Evolutionary conservation across 768 basidiomycete species (phyloP).

Genomic region (Boletellus ananiceps): DNA sequence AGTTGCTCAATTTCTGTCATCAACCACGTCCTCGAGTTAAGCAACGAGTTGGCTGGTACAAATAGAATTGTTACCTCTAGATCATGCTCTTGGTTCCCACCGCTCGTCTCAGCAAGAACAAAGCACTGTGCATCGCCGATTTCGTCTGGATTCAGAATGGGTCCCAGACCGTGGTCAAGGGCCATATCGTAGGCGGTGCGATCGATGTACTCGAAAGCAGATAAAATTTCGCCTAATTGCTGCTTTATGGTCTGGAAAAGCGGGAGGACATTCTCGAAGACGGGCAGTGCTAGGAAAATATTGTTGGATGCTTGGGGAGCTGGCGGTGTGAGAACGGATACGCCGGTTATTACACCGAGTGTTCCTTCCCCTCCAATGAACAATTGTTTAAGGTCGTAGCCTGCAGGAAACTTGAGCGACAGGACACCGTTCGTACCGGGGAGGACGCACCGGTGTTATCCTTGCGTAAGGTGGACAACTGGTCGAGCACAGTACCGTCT

Average conservation of each 20-base stretch:
- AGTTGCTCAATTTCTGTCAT: conserved; percentile 74
- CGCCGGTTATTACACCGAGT: conserved; percentile 89
- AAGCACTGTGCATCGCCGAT: conserved; percentile 81
- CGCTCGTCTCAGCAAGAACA: conserved; percentile 91
- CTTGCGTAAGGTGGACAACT: conserved; percentile 86
- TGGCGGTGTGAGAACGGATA: conserved; percentile 89
- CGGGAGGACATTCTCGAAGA: conserved; percentile 81
- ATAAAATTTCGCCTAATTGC: conserved; percentile 89
- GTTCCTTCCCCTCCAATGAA: conserved; percentile 98
- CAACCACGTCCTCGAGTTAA: conserved; percentile 2
- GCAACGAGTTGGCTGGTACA: conserved; percentile 6
- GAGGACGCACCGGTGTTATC: conserved; percentile 83
- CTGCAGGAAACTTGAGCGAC: conserved; percentile 37
- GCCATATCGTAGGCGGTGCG: conserved; percentile 78
- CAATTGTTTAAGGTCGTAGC: conserved; percentile 96
- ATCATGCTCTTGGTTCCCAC: conserved; percentile 88
- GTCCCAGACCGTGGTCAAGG: conserved; percentile 78
- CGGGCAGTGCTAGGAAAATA: conserved; percentile 83
- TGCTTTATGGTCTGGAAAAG: conserved; percentile 78
- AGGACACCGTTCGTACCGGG: neutral
- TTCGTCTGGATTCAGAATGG: conserved; percentile 69
- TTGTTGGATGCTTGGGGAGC: conserved; percentile 83
- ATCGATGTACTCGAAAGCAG: conserved; percentile 97
- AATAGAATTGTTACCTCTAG: conserved; percentile 58
- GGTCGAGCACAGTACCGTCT: conserved; percentile 87